Evolutionary conservation across 2,329 filamentous ascomycete genomes (phyloP).

Genomic region (Cercospora sojina): DNA sequence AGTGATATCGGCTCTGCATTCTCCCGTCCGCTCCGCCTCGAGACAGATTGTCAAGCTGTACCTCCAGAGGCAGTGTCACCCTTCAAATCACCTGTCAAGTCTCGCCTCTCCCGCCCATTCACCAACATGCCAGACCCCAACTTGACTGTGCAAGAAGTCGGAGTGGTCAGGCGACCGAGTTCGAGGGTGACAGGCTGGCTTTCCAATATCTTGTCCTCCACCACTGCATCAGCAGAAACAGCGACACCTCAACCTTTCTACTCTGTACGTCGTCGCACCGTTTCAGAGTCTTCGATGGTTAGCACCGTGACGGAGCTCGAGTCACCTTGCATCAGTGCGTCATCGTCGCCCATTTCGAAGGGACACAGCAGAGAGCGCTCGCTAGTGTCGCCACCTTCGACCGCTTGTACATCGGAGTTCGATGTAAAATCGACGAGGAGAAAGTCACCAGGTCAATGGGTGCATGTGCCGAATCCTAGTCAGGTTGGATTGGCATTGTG

Average conservation of each 20-base stretch:
- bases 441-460: conserved; percentile 6
- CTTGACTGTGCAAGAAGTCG: conserved; percentile 11
- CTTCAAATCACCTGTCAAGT: conserved; percentile 23
- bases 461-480: conserved; percentile 12
- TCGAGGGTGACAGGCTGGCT: conserved; percentile 35
- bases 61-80: conserved; percentile 12
- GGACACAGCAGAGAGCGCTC: conserved; percentile 30
- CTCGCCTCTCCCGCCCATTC: conserved; percentile 27
- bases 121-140: conserved; percentile 25
- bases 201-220: conserved; percentile 28
- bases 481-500: conserved; percentile 26
- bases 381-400: conserved; percentile 20
- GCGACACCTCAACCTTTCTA: conserved; percentile 24
- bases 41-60: conserved; percentile 9
- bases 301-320: conserved; percentile 30
- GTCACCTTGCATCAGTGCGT: conserved; percentile 24
- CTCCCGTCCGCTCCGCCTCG: conserved; percentile 38
- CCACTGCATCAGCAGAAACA: conserved; percentile 3
- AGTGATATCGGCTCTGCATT: conserved; percentile 51
- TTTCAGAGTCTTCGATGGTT: conserved; percentile 26
- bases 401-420: conserved; percentile 18
- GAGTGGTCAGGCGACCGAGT: conserved; percentile 16
- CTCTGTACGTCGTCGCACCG: conserved; percentile 16
- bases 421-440: conserved; percentile 13
- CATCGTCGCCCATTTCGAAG: conserved; percentile 29